phyloP scores from a whole-genome alignment of 108 stramenopile species.

The Nitzschia sp. region DNA sequence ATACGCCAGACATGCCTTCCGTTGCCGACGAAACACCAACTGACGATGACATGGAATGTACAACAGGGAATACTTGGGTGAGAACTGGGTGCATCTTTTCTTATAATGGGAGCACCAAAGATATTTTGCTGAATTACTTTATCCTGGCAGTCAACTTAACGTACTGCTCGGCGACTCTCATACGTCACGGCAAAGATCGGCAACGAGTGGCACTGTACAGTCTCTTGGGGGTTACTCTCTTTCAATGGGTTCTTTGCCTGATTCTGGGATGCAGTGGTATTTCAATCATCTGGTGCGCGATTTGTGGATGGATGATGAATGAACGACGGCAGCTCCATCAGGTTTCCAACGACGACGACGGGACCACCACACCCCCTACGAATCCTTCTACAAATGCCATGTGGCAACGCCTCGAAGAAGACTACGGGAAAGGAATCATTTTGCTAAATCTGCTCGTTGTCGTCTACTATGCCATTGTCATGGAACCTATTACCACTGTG shows the following conservation, averaged over 20 bases:
- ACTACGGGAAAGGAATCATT: not conserved
- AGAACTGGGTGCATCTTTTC: conserved; percentile 30
- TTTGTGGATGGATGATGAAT: conserved; percentile 43
- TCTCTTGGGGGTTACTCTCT: conserved; percentile 26
- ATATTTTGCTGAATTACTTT: conserved; percentile 35
- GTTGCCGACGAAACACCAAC: too few species aligned
- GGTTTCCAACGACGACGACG: not conserved
- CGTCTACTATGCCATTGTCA: conserved; percentile 41
- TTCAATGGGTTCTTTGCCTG: conserved; percentile 55
- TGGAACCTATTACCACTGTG: conserved; percentile 47
- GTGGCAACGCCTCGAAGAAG: not conserved
- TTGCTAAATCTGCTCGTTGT: conserved; percentile 17
- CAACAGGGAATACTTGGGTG: conserved; percentile 2
- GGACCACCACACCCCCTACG: not conserved
- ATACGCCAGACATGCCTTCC: too few species aligned
- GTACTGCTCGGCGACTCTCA: not conserved
- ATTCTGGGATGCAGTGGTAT: conserved; percentile 50
- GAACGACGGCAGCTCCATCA: not conserved
- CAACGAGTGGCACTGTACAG: not conserved
- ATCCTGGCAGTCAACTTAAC: conserved; percentile 17
- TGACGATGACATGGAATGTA: conserved; percentile 23
- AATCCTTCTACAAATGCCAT: not conserved
- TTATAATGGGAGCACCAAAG: conserved; percentile 24
- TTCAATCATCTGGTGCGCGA: conserved; percentile 63
- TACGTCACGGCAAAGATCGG: not conserved